phyloP scores from a whole-genome alignment of 1,139 yeast species.

The Diutina catenulata region DNA sequence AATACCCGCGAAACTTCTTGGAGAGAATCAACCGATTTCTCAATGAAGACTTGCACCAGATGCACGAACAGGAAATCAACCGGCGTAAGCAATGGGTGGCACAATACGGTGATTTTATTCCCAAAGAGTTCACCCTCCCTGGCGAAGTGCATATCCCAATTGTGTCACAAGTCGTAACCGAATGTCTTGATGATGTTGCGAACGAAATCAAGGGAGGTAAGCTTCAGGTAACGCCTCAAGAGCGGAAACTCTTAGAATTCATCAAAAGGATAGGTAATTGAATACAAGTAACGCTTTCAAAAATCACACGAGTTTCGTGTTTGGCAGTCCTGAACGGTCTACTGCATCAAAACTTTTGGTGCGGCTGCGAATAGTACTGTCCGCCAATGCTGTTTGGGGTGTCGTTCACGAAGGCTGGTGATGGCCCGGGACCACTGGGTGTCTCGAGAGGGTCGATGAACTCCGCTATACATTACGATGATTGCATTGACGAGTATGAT shows the following conservation, averaged over 20 bases:
- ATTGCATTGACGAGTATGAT: slow-evolving; percentile 2
- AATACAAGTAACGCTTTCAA: background rate
- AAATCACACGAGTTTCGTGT: background rate
- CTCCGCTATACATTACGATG: background rate
- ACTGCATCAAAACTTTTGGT: background rate
- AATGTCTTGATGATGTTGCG: slow-evolving; percentile 4
- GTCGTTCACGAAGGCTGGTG: background rate
- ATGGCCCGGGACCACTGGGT: background rate
- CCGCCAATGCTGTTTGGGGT: background rate
- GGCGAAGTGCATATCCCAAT: slow-evolving; percentile 16
- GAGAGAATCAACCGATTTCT: slow-evolving; percentile 21
- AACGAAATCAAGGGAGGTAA: slow-evolving; percentile 2
- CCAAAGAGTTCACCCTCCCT: slow-evolving; percentile 28
- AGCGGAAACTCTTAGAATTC: background rate
- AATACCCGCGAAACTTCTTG: slow-evolving; percentile 27
- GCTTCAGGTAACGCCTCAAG: slow-evolving; percentile 1
- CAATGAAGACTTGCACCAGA: slow-evolving; percentile 20
- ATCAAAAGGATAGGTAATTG: background rate
- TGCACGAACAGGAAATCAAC: slow-evolving; percentile 25
- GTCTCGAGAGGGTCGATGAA: background rate
- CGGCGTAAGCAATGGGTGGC: slow-evolving; percentile 27
- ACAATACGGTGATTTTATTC: slow-evolving; percentile 31
- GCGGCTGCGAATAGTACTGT: background rate
- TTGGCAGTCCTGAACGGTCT: no score
- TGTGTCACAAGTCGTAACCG: slow-evolving; percentile 3